Percentiles rank a stretch among this genome's conserved stretches.
phyloP scores from a whole-genome alignment of 768 basidiomycete genomes.

The Psilocybe cyanescens region DNA sequence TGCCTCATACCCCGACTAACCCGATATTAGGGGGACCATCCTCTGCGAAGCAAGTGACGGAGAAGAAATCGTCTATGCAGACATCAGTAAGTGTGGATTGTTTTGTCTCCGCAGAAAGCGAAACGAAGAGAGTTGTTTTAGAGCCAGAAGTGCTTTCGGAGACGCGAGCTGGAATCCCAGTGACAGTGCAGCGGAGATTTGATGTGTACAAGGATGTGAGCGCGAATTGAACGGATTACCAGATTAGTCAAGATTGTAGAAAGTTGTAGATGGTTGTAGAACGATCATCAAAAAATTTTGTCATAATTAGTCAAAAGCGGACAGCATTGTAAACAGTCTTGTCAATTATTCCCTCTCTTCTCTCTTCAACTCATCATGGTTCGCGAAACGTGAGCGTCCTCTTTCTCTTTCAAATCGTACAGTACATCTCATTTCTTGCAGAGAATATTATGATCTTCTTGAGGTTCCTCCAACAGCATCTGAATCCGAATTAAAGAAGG shows the following conservation, averaged over 20 bases:
- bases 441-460: conserved; percentile 92
- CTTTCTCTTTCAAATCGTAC: not conserved
- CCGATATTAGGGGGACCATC: conserved; percentile 64
- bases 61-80: conserved; percentile 78
- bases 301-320: conserved; percentile 33
- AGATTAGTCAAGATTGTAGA: conserved; percentile 43
- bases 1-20: conserved; percentile 11
- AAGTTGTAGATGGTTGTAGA: conserved; percentile 47
- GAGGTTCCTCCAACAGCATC: conserved; percentile 81
- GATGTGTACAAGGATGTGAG: conserved; percentile 88
- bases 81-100: conserved; percentile 67
- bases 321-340: conserved; percentile 10
- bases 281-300: conserved; percentile 36
- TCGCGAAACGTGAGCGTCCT: conserved; percentile 28
- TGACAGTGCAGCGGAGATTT: conserved; percentile 89
- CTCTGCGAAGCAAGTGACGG: conserved; percentile 74
- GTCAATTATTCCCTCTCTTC: conserved; percentile 24
- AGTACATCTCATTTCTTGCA: conserved; percentile 31
- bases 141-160: conserved; percentile 61
- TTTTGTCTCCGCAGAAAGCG: not conserved
- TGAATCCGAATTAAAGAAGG: conserved; percentile 90
- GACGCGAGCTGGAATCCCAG: conserved; percentile 84
- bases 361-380: conserved; percentile 23
- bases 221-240: conserved; percentile 27
- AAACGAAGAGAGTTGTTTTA: conserved; percentile 14